Base-by-base conservation (phyloP, 192 early-diverging fungal species). In the Coemansia asiatica region DNA sequence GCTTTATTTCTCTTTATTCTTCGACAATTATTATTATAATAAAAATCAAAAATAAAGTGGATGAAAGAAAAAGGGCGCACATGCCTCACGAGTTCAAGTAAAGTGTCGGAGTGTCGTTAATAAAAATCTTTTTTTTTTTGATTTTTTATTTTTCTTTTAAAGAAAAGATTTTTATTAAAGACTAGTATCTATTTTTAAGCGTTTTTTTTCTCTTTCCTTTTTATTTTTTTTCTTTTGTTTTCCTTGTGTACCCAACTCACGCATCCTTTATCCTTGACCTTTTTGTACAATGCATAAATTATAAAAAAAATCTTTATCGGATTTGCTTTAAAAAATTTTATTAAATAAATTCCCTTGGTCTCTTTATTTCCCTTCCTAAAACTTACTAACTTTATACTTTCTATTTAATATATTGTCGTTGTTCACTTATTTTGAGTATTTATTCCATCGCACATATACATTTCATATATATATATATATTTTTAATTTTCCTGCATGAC, bases 281-380 rank as follows among this genome's bases (percentile, higher is more conserved):
- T 23, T 61, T 28, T 61, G 60, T 26, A 27, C 60, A 61, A 44
- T 44, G 40, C 47, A 12, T 5, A 16, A 64, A 18, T 64, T 50
- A 13, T 33, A n/a, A n/a, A n/a, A n/a, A n/a, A n/a, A 36, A 36
- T 36, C 35, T 36, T 12, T 44, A 44, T 44, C 10, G 2, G 40
- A 3, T 13, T 3, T 3, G 15, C 2, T 44, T 12, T 3, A n/a
- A n/a, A n/a, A n/a, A n/a, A n/a, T n/a, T n/a, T n/a, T n/a, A n/a
- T n/a, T n/a, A n/a, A n/a, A n/a, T n/a, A n/a, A n/a, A n/a, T n/a
- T n/a, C n/a, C n/a, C n/a, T n/a, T n/a, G n/a, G n/a, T n/a, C n/a
- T 12, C 47, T 48, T 48, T 48, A 2, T 48, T 48, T 48, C 47
- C 31, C 3, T 33, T 33, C 8, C 31, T 33, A 6, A 33, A 6